Conservation (phyloP, 2,329 filamentous ascomycete species). For the Aspergillus oerlinghausenensis region DNA sequence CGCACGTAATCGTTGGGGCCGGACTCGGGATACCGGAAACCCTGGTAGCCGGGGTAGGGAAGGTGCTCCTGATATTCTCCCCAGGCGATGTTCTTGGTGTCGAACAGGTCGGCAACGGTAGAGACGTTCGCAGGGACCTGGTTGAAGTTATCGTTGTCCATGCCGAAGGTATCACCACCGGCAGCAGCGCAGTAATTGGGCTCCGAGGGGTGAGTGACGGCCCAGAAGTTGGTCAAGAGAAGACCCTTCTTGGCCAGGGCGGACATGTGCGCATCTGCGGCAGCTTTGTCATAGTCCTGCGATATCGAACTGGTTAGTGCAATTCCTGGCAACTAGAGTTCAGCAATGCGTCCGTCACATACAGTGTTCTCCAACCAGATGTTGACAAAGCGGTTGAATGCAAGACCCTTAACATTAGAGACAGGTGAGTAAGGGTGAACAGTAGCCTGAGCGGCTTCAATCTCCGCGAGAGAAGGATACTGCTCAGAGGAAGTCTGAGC, state of each 20-base stretch:
- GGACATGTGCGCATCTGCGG: constrained; percentile 48
- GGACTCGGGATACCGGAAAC: constrained; percentile 54
- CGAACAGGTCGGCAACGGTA: constrained; percentile 64
- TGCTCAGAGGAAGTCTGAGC: constrained; percentile 23
- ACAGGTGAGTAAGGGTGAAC: constrained; percentile 58
- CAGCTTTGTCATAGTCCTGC: constrained; percentile 57
- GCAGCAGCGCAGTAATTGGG: constrained; percentile 70
- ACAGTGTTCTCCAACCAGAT: constrained; percentile 76
- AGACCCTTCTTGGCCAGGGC: constrained; percentile 49
- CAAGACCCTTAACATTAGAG: not conserved
- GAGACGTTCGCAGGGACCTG: constrained; percentile 57
- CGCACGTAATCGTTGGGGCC: constrained; percentile 72
- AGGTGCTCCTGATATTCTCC: constrained; percentile 72
- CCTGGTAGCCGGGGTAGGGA: constrained; percentile 71
- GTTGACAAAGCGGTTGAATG: constrained; percentile 57
- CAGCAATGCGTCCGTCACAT: constrained; percentile 23
- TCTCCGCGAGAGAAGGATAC: constrained; percentile 22
- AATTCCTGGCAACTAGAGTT: not conserved
- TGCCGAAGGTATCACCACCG: constrained; percentile 69
- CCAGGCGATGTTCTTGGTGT: constrained; percentile 62
- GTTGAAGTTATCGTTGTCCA: constrained; percentile 63
- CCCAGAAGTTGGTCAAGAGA: constrained; percentile 56
- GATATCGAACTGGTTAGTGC: not conserved
- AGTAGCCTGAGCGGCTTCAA: constrained; percentile 44
- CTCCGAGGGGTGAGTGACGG: constrained; percentile 67